Evolutionary conservation across 2,329 filamentous ascomycete species (phyloP).

Genomic region (Clarireedia homoeocarpa): DNA sequence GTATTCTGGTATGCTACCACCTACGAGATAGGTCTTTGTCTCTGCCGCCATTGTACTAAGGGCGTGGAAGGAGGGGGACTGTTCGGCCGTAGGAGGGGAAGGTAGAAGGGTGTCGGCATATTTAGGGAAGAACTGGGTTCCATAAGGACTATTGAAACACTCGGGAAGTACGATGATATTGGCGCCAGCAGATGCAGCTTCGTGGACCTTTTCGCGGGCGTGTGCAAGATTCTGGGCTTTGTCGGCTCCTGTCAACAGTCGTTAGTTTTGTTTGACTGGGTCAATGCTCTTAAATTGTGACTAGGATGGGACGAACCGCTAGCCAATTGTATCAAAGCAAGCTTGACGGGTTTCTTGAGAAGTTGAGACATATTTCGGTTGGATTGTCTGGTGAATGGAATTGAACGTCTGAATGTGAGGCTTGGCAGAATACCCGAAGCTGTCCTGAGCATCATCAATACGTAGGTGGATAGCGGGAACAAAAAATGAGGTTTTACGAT

Average conservation of each 20-base stretch:
- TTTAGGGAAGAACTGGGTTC: slow-evolving; percentile 78
- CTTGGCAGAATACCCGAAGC: background rate
- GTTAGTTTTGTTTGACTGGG: slow-evolving; percentile 20
- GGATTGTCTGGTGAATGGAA: slow-evolving; percentile 3
- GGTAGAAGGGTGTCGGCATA: slow-evolving; percentile 88
- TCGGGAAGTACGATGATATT: slow-evolving; percentile 88
- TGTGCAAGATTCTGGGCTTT: slow-evolving; percentile 77
- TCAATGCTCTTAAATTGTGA: background rate
- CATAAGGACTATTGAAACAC: slow-evolving; percentile 98
- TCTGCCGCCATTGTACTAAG: slow-evolving; percentile 73
- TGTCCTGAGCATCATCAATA: slow-evolving; percentile 1
- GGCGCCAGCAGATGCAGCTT: slow-evolving; percentile 69
- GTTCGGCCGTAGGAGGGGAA: slow-evolving; percentile 59
- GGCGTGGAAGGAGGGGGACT: slow-evolving; percentile 79
- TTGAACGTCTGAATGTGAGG: slow-evolving; percentile 7
- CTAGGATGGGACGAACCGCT: slow-evolving; percentile 41
- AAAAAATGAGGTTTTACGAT: background rate
- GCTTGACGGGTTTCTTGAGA: slow-evolving; percentile 68
- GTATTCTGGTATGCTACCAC: slow-evolving; percentile 86
- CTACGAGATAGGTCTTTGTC: slow-evolving; percentile 72
- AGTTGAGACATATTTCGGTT: slow-evolving; percentile 32
- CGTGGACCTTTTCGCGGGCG: slow-evolving; percentile 74
- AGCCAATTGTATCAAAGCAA: slow-evolving; percentile 75
- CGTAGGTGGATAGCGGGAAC: background rate
- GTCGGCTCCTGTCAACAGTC: slow-evolving; percentile 50